Evolutionary conservation across 2,329 filamentous ascomycete genomes (phyloP).

Genomic region (Hymenotorrendiella dingleyae): DNA sequence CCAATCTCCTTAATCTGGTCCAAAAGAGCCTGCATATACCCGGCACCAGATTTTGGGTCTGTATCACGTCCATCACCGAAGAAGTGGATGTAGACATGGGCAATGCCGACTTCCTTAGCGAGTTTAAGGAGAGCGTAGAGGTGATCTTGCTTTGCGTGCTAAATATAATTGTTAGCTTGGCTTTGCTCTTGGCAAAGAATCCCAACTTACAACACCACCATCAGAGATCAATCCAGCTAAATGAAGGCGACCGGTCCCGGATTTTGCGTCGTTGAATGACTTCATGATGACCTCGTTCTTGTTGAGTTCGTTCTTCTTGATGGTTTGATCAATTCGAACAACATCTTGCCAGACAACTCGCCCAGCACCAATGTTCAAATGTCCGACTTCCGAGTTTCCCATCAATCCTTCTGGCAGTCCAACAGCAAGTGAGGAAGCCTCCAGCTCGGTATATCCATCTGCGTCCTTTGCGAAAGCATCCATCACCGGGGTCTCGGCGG

Average conservation of each 20-base stretch:
- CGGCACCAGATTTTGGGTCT: constrained; percentile 87
- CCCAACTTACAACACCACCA: constrained; percentile 69
- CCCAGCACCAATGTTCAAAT: constrained; percentile 96
- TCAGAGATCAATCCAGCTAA: constrained; percentile 89
- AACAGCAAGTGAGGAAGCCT: constrained; percentile 92
- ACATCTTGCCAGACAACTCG: constrained; percentile 98
- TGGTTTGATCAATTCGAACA: constrained; percentile 87
- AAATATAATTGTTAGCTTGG: constrained; percentile 13
- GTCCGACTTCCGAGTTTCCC: constrained; percentile 98
- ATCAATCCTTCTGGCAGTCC: constrained; percentile 94
- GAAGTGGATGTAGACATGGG: constrained; percentile 97
- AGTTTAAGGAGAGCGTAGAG: constrained; percentile 81
- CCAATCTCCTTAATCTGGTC: constrained; percentile 78
- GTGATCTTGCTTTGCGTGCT: constrained; percentile 93
- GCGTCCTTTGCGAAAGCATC: constrained; percentile 78
- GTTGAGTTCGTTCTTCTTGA: constrained; percentile 49
- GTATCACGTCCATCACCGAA: constrained; percentile 97
- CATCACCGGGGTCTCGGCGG: constrained; percentile 91
- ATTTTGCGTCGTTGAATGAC: constrained; percentile 73
- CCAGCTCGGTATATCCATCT: constrained; percentile 85
- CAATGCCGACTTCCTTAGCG: constrained; percentile 81
- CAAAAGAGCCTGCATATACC: constrained; percentile 82
- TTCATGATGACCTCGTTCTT: constrained; percentile 37
- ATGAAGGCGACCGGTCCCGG: constrained; percentile 87
- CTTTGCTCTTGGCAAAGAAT: background rate